Evolutionary conservation across 768 basidiomycete genomes (phyloP).

Genomic region (Pluteus cervinus): DNA sequence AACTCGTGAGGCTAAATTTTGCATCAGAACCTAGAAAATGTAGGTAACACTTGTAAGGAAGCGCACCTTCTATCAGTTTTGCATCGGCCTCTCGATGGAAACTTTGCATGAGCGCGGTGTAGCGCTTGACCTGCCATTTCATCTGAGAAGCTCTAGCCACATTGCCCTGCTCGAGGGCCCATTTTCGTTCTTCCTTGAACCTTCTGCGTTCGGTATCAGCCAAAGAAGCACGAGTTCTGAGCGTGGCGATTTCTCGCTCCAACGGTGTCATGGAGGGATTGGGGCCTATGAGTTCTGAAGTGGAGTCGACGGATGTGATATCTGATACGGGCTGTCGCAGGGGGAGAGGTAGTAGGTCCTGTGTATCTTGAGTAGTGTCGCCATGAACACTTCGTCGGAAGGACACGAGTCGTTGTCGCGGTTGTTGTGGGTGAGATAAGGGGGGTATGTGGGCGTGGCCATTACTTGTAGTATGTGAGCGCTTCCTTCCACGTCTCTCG

Average conservation of each 20-base stretch:
- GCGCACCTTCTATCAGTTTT: slow-evolving; percentile 58
- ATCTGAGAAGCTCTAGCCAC: slow-evolving; percentile 68
- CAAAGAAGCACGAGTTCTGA: slow-evolving; percentile 71
- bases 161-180: slow-evolving; percentile 80
- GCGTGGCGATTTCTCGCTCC: slow-evolving; percentile 68
- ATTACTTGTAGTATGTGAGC: slow-evolving; percentile 11
- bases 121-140: slow-evolving; percentile 80
- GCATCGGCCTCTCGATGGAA: slow-evolving; percentile 75
- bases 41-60: too few relatives aligned
- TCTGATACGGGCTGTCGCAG: slow-evolving; percentile 37
- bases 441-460: too few relatives aligned
- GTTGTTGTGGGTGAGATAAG: slow-evolving; percentile 20
- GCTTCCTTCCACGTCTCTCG: slow-evolving; percentile 26
- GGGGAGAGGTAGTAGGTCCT: slow-evolving; percentile 17
- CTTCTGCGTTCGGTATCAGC: slow-evolving; percentile 80
- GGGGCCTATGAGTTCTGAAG: slow-evolving; percentile 59
- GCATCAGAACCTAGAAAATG: too few relatives aligned
- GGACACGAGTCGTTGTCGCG: slow-evolving; percentile 37
- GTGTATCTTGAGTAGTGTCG: slow-evolving; percentile 23
- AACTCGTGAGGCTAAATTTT: too few relatives aligned
- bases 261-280: slow-evolving; percentile 52
- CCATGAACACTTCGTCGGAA: slow-evolving; percentile 37
- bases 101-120: slow-evolving; percentile 73
- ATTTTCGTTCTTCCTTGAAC: slow-evolving; percentile 82
- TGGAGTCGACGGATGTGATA: slow-evolving; percentile 66